A percentile compares a stretch with the other conserved stretches of the same genome.
Conservation (phyloP, 768 basidiomycete species). For the Podaxis sp. region DNA sequence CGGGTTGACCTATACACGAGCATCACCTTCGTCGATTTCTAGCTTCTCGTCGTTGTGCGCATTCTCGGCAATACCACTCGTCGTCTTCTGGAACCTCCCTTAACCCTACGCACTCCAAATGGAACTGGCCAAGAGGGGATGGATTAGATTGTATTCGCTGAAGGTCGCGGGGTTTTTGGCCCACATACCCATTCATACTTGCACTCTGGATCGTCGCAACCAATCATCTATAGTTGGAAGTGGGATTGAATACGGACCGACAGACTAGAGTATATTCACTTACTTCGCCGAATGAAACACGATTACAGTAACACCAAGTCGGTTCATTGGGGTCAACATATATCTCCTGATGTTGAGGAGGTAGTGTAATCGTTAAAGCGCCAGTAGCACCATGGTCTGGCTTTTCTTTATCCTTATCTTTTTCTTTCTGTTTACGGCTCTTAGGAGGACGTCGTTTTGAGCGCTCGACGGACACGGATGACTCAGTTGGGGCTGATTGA, state of each 20-base stretch:
- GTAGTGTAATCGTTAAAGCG: conserved; percentile 37
- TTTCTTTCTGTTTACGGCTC: conserved; percentile 23
- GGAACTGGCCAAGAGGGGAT: conserved; percentile 51
- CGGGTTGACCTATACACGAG: conserved; percentile 20
- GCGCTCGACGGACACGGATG: background rate
- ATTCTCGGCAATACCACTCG: conserved; percentile 76
- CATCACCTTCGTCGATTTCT: conserved; percentile 31
- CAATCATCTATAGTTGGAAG: conserved; percentile 65
- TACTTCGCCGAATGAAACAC: conserved; percentile 80
- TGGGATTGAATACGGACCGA: conserved; percentile 3
- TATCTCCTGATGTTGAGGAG: conserved; percentile 26
- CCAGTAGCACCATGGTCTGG: conserved; percentile 19
- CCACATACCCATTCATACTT: conserved; percentile 78
- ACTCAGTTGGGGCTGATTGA: background rate
- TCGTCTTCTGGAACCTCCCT: conserved; percentile 52
- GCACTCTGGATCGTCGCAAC: conserved; percentile 74
- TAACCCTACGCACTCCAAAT: conserved; percentile 66
- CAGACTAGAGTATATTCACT: conserved; percentile 24
- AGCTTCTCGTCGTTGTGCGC: conserved; percentile 29
- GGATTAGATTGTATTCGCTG: conserved; percentile 2
- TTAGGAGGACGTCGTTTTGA: conserved; percentile 12
- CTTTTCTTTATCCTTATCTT: conserved; percentile 20
- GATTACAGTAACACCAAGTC: conserved; percentile 81
- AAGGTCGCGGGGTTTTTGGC: background rate
- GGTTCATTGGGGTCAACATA: conserved; percentile 47